Conservation (phyloP, 208 protist genomes). For the Leishmania aethiopica region DNA sequence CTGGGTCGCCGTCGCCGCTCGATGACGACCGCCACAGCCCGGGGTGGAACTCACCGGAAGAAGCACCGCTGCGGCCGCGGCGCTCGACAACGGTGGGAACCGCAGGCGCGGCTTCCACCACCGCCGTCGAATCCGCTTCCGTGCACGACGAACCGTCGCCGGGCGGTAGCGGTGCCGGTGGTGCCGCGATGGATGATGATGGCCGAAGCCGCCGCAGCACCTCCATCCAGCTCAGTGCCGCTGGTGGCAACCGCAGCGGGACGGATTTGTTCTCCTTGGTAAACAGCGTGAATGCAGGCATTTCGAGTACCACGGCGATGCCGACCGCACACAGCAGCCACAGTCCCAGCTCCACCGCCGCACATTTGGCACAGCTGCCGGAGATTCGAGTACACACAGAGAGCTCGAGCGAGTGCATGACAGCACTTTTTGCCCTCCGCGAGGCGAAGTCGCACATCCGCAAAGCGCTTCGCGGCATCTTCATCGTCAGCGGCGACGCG, state of each 20-base stretch:
- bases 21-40: slow-evolving; percentile 14
- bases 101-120: background rate
- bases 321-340: slow-evolving; percentile 3
- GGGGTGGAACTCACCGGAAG: slow-evolving; percentile 23
- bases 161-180: background rate
- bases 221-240: slow-evolving; percentile 8
- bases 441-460: slow-evolving; percentile 51
- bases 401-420: slow-evolving; percentile 61
- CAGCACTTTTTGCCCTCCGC: slow-evolving; percentile 58
- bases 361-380: background rate
- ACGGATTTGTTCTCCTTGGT: background rate
- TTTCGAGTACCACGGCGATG: background rate
- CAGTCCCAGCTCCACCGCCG: slow-evolving; percentile 2
- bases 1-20: slow-evolving; percentile 6
- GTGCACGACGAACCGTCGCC: background rate
- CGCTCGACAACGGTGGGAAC: background rate
- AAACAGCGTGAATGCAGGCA: background rate
- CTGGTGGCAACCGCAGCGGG: background rate
- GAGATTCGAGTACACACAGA: slow-evolving; percentile 34
- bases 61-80: slow-evolving; percentile 17
- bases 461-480: slow-evolving; percentile 57
- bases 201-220: slow-evolving; percentile 15
- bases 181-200: slow-evolving; percentile 21
- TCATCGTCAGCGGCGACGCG: slow-evolving; percentile 74
- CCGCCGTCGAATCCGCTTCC: background rate